A percentile compares a stretch with the other conserved stretches of the same genome.
phyloP scores from a whole-genome alignment of 495 filamentous ascomycete species.

The Hypoxylon fuscum region DNA sequence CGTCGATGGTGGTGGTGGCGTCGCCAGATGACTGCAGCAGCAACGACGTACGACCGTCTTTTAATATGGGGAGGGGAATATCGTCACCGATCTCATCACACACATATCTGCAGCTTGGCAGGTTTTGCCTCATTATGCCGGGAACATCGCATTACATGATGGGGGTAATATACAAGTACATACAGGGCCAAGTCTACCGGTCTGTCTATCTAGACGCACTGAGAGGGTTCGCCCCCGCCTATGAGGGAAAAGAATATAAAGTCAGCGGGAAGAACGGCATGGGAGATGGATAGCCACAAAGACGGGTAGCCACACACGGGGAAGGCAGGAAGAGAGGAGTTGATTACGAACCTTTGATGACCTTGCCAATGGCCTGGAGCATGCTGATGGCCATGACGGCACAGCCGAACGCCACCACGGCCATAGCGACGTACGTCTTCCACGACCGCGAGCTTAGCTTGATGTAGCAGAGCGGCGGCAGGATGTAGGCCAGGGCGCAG shows the following conservation, averaged over 20 bases:
- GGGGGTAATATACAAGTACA: constrained; percentile 37
- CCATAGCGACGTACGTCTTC: constrained; percentile 74
- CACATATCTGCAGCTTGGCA: constrained; percentile 15
- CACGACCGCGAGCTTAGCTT: constrained; percentile 84
- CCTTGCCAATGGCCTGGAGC: constrained; percentile 75
- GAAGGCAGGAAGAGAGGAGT: background rate
- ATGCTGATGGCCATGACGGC: constrained; percentile 87
- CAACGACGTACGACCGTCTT: too few relatives aligned
- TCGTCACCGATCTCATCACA: constrained; percentile 12
- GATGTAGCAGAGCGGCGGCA: constrained; percentile 94
- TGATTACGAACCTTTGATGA: constrained; percentile 57
- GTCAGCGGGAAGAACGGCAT: constrained; percentile 20
- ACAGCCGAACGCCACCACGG: constrained; percentile 77
- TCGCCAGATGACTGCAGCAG: constrained; percentile 18
- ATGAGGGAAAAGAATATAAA: constrained; percentile 29
- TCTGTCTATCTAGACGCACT: constrained; percentile 43
- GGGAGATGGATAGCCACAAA: constrained; percentile 2
- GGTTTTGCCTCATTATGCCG: constrained; percentile 15
- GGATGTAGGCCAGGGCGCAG: constrained; percentile 91
- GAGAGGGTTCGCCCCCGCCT: constrained; percentile 43
- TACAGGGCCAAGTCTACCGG: constrained; percentile 7
- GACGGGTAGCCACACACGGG: constrained; percentile 29
- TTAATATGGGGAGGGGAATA: constrained; percentile 12
- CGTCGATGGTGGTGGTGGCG: constrained; percentile 36
- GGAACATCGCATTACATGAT: constrained; percentile 26